These are phyloP conservation scores for Grosmannia huntii DNA, from an alignment of 2,329 filamentous ascomycete species.

Conservation along the genomic window DNA sequence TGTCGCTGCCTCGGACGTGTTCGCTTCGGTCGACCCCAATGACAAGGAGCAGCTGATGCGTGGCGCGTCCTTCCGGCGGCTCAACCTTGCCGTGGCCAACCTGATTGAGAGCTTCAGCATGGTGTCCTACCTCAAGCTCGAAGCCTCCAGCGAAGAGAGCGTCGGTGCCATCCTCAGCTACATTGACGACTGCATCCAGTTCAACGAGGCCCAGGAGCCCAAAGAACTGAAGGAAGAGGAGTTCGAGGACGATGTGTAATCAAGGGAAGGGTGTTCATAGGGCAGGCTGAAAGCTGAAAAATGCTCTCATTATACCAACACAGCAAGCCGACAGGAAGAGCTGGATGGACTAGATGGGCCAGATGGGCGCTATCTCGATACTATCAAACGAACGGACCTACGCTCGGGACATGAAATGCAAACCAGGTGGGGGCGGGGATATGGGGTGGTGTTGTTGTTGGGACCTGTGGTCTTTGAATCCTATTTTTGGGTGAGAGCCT, in stretches of 20 bases:
- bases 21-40: constrained; percentile 46
- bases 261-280: too few species aligned
- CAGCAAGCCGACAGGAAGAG: background rate
- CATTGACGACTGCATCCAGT: constrained; percentile 90
- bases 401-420: background rate
- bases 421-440: too few species aligned
- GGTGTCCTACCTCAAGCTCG: constrained; percentile 86
- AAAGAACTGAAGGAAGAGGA: constrained; percentile 61
- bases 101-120: constrained; percentile 97
- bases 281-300: background rate
- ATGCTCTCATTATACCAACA: background rate
- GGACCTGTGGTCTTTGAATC: background rate
- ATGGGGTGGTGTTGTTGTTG: too few species aligned
- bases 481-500: background rate
- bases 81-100: constrained; percentile 80
- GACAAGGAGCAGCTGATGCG: constrained; percentile 62
- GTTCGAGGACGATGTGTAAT: constrained; percentile 27
- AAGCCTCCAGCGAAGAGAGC: constrained; percentile 86
- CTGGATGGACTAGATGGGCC: background rate
- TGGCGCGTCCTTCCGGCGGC: constrained; percentile 64
- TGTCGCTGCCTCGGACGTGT: constrained; percentile 14
- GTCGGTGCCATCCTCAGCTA: constrained; percentile 74
- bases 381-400: background rate
- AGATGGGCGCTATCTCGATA: background rate
- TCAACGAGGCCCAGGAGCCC: constrained; percentile 84